phyloP scores from a whole-genome alignment of 2,329 filamentous ascomycete genomes.

The Penicillium sp. region DNA sequence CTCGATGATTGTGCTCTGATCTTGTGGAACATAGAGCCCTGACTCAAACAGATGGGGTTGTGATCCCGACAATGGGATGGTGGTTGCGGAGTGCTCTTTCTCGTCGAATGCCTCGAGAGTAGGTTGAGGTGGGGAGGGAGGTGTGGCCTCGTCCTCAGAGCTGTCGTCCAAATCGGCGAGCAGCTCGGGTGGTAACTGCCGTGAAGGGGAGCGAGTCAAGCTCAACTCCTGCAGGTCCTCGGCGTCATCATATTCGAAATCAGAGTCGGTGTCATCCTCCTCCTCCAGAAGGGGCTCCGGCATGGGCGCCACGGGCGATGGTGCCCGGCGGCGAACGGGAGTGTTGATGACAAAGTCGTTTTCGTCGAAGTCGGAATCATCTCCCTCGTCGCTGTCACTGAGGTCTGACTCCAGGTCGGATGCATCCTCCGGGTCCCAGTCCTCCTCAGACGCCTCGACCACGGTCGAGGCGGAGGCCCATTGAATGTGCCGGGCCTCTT shows the following conservation, averaged over 20 bases:
- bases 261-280: slow-evolving; percentile 51
- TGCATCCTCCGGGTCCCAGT: slow-evolving; percentile 60
- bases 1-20: slow-evolving; percentile 46
- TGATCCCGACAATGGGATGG: slow-evolving; percentile 32
- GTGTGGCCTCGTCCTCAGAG: slow-evolving; percentile 68
- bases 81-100: slow-evolving; percentile 49
- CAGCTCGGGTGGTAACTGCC: slow-evolving; percentile 65
- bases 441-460: slow-evolving; percentile 67
- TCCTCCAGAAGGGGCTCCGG: slow-evolving; percentile 31
- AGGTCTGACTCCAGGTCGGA: slow-evolving; percentile 52
- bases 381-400: slow-evolving; percentile 36
- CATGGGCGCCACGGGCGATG: slow-evolving; percentile 31
- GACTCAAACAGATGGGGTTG: slow-evolving; percentile 45
- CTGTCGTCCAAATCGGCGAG: slow-evolving; percentile 61
- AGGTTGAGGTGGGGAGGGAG: slow-evolving; percentile 60
- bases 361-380: slow-evolving; percentile 49
- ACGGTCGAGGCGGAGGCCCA: slow-evolving; percentile 80
- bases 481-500: slow-evolving; percentile 68
- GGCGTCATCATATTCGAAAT: slow-evolving; percentile 53
- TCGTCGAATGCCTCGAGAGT: slow-evolving; percentile 58
- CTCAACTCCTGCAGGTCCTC: slow-evolving; percentile 60
- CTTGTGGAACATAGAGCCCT: slow-evolving; percentile 47
- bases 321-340: slow-evolving; percentile 27
- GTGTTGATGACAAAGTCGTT: slow-evolving; percentile 39
- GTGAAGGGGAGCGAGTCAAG: slow-evolving; percentile 65